Evolutionary conservation across 2,329 filamentous ascomycete species (phyloP), one percentile per base, ranked within the genome.

Genomic region (Alternaria panax): DNA sequence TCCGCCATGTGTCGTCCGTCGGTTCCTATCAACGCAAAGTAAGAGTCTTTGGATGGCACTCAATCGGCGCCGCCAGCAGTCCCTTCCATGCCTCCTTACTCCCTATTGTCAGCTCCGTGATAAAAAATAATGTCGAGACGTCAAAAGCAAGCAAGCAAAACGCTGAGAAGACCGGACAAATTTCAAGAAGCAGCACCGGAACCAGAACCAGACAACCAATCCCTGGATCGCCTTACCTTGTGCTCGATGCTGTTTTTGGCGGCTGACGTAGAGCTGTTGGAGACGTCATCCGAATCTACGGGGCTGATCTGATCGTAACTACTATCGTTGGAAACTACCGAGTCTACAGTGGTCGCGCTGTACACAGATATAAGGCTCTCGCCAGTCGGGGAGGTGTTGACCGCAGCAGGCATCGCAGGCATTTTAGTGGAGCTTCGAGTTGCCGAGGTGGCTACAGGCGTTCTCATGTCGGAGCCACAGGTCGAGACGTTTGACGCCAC

Each of bases 341-440:
- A 65, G 20, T 48, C 41, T 7, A 38, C 25, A 9, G 64, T 54
- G 9, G 50, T 57, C 36, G 42, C 92, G 28, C 91, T 92, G 77
- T 97, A 97, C 63, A 92, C 92, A 20, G 97, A 85, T 52, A 97
- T 82, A 7, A 92, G 92, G 34, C 96, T 86, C 0, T 92, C 96
- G 80, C 97, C 93, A 79, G 97, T 97, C 57, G 93, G 97, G 67
- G 91, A 95, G 11, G 92, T 96, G 76, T 89, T 90, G 84, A 97
- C 97, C 83, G 97, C 96, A 0, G 91, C 25, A 18, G 46, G 22
- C 7, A 59, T 38, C n/a, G 91, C 27, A n/a, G 48, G 22, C 8
- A 59, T 43, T 14, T 32, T 28, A 7, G 54, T 46, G 4, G 48
- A 61, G 41, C 41, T 52, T 16, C 22, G 28, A 48, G 25, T 20